Conservation (phyloP, 306 rosid genomes). For the Rosa chinensis region DNA sequence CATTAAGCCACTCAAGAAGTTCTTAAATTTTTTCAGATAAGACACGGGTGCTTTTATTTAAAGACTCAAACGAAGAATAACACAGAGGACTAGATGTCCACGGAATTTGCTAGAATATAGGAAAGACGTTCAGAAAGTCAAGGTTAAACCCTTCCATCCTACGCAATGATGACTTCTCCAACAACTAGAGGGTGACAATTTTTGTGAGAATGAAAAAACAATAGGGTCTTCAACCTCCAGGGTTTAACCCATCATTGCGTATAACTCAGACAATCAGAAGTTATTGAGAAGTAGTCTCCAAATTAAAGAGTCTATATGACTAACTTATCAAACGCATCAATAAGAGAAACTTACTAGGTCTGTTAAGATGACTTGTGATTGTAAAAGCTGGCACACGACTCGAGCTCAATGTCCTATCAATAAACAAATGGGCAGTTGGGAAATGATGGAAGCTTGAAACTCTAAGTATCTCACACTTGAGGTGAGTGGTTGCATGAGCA, state of each 20-base stretch:
- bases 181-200: neutral
- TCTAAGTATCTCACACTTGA: constrained; percentile 32
- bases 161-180: no score
- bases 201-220: neutral
- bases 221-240: neutral
- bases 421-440: constrained; percentile 15
- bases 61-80: neutral
- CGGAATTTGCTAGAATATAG: neutral
- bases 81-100: neutral
- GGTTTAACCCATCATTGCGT: neutral
- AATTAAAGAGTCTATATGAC: neutral
- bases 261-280: neutral
- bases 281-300: neutral
- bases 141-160: neutral
- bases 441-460: constrained; percentile 27
- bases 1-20: constrained; percentile 23
- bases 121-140: constrained; percentile 16
- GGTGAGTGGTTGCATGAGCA: constrained; percentile 25
- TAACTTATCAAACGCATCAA: neutral
- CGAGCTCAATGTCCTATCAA: constrained; percentile 24
- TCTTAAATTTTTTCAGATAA: neutral
- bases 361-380: constrained; percentile 16
- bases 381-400: constrained; percentile 27
- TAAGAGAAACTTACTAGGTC: constrained; percentile 26
- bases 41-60: neutral